Conservation (phyloP, 495 filamentous ascomycete genomes). For the Aspergillus diversus region DNA sequence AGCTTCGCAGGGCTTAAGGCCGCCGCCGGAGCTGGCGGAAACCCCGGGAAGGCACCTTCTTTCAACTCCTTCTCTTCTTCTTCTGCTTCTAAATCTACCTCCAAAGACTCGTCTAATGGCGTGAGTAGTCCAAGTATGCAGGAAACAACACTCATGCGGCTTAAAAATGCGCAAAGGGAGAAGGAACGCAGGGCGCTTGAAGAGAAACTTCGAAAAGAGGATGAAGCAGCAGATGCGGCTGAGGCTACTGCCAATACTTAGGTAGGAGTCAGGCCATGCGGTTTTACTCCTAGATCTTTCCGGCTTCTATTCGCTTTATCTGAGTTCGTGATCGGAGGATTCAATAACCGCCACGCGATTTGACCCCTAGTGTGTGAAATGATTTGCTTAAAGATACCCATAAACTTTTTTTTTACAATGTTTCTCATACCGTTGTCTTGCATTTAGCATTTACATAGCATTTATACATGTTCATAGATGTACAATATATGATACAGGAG, state of each 20-base stretch:
- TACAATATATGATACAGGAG: constrained; percentile 32
- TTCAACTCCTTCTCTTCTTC: constrained; percentile 52
- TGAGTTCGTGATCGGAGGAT: neutral
- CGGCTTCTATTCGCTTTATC: too few relatives aligned
- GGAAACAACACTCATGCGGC: constrained; percentile 62
- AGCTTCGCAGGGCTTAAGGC: constrained; percentile 42
- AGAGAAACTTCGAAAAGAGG: constrained; percentile 57
- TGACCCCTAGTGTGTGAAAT: neutral
- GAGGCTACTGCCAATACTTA: constrained; percentile 29
- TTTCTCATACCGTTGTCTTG: neutral
- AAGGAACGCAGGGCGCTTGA: constrained; percentile 58
- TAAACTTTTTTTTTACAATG: constrained; percentile 7
- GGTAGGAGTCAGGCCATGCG: too few relatives aligned
- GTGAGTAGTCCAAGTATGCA: constrained; percentile 54
- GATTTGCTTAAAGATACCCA: constrained; percentile 31
- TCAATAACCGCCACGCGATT: neutral
- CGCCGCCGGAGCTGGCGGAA: constrained; percentile 29
- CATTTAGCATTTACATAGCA: constrained; percentile 14
- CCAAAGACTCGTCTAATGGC: constrained; percentile 32
- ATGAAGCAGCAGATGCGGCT: constrained; percentile 52
- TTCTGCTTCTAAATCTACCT: constrained; percentile 34
- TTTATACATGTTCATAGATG: constrained; percentile 26
- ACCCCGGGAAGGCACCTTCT: constrained; percentile 48
- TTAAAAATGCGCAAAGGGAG: constrained; percentile 62
- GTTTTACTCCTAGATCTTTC: too few relatives aligned